phyloP scores from a whole-genome alignment of 495 filamentous ascomycete species.

The Rhypophila decipiens region DNA sequence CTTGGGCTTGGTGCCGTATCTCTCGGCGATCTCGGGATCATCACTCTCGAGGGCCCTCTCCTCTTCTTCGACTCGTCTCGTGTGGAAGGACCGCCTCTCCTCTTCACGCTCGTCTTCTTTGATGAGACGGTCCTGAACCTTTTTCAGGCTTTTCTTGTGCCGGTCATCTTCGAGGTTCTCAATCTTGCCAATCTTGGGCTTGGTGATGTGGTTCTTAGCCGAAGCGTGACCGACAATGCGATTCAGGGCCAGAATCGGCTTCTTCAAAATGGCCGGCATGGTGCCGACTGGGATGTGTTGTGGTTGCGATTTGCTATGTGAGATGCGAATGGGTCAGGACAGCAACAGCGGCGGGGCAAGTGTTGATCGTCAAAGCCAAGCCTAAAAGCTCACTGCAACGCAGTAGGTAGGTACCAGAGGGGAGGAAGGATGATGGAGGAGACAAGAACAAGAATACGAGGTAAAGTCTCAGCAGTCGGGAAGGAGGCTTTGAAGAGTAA shows the following conservation, averaged over 20 bases:
- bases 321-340: background rate
- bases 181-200: constrained; percentile 40
- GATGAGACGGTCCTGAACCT: constrained; percentile 41
- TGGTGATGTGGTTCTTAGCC: constrained; percentile 41
- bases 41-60: constrained; percentile 38
- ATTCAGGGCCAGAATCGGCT: constrained; percentile 38
- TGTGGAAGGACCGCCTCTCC: constrained; percentile 43
- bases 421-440: no score
- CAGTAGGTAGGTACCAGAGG: no score
- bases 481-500: no score
- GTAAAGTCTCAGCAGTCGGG: no score
- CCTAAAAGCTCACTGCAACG: no score
- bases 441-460: no score
- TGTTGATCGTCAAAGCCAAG: no score
- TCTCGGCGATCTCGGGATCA: constrained; percentile 48
- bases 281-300: background rate
- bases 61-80: constrained; percentile 40
- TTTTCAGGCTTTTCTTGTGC: constrained; percentile 45
- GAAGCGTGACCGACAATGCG: constrained; percentile 35
- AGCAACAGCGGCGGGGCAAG: background rate
- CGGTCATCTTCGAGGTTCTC: constrained; percentile 35
- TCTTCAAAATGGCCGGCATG: constrained; percentile 27
- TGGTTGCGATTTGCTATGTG: background rate
- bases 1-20: constrained; percentile 49
- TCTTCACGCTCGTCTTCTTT: constrained; percentile 48